These are phyloP conservation scores for Apiospora arundinis DNA, from an alignment of 2,329 filamentous ascomycete genomes.

Conservation along the genomic window DNA sequence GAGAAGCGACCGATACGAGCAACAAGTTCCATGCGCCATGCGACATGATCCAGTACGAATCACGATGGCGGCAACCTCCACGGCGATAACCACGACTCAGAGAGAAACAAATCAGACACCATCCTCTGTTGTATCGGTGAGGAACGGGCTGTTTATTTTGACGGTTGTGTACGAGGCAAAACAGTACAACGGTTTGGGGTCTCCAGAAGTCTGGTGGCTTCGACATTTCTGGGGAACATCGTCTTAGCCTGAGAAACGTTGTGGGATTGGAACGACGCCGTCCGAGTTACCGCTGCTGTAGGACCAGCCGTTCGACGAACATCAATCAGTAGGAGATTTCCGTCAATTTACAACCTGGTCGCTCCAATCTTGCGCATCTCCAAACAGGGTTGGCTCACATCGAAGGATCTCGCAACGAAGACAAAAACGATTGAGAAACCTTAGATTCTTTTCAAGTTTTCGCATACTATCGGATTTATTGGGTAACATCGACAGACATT, in stretches of 20 bases:
- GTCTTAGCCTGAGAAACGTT: not conserved
- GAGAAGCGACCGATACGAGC: not conserved
- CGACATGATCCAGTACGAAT: not conserved
- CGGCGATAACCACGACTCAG: not conserved
- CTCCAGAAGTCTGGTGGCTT: not conserved
- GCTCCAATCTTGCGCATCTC: not conserved
- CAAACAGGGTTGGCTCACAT: not conserved
- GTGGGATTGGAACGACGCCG: not conserved
- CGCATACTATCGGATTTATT: not conserved
- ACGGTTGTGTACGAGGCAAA: not conserved
- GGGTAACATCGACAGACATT: not conserved
- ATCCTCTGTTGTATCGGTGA: not conserved
- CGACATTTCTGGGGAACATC: not conserved
- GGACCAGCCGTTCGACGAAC: not conserved
- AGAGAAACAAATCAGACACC: not conserved
- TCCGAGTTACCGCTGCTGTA: not conserved
- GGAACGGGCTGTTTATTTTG: not conserved
- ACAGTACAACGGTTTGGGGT: not conserved
- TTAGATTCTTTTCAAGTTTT: not conserved
- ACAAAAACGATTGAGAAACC: too few relatives aligned
- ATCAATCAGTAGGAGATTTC: not conserved
- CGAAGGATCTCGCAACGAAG: not conserved
- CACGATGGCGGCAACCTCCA: too few relatives aligned
- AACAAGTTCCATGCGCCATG: not conserved
- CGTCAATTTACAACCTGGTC: not conserved